Conservation (phyloP, 192 early-diverging fungal species). For the Backusella australiensis region DNA sequence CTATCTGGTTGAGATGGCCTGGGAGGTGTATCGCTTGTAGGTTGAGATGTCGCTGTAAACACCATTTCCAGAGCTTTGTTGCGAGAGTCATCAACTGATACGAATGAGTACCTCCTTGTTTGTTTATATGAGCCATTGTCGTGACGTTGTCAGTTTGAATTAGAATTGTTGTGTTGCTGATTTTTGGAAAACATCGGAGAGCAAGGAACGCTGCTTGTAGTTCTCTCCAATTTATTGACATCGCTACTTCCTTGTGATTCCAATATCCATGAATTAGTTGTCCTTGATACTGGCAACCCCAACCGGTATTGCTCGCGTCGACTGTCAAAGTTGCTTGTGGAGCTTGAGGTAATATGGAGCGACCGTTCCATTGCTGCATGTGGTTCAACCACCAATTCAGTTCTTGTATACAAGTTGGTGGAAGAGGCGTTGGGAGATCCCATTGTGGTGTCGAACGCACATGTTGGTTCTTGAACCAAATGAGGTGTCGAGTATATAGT, state of each 20-base stretch:
- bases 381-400: too few relatives aligned
- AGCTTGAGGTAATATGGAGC: too few relatives aligned
- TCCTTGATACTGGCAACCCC: too few relatives aligned
- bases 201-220: conserved; percentile 19
- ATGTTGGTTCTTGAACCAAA: too few relatives aligned
- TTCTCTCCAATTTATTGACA: conserved; percentile 34
- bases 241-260: too few relatives aligned
- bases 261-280: too few relatives aligned
- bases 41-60: not conserved
- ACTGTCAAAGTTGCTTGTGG: too few relatives aligned
- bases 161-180: not conserved
- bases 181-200: not conserved
- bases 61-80: conserved; percentile 5
- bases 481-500: not conserved
- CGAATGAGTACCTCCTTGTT: conserved; percentile 20
- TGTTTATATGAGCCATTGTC: not conserved
- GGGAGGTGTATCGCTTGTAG: conserved; percentile 1
- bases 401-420: too few relatives aligned
- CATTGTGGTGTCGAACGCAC: too few relatives aligned
- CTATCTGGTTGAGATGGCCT: not conserved
- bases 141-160: conserved; percentile 16
- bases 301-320: too few relatives aligned
- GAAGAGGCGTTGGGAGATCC: too few relatives aligned
- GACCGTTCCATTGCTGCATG: too few relatives aligned
- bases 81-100: conserved; percentile 23